Percentiles rank a stretch among this genome's conserved stretches.
These are phyloP conservation scores for Leptodontidium sp. DNA, from an alignment of 2,329 filamentous ascomycete genomes.

Conservation along the genomic window DNA sequence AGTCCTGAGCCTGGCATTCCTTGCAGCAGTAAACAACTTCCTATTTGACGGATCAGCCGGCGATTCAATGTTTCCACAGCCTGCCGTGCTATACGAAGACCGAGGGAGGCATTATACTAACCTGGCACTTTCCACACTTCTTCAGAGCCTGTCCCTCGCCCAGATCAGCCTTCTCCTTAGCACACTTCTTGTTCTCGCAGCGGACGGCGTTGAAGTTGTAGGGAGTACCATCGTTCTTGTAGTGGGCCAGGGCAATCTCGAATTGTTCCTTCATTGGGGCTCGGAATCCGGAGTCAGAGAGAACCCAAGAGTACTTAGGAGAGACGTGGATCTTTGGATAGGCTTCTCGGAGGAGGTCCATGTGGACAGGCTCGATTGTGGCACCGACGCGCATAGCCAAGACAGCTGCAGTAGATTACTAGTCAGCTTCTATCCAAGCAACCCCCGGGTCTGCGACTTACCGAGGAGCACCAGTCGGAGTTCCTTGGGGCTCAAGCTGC, in stretches of 20 bases:
- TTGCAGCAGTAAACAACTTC: slow-evolving; percentile 18
- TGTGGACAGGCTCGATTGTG: slow-evolving; percentile 19
- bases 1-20: slow-evolving; percentile 20
- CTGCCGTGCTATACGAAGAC: not conserved
- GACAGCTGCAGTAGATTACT: not conserved
- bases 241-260: slow-evolving; percentile 20
- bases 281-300: slow-evolving; percentile 21
- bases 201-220: slow-evolving; percentile 25
- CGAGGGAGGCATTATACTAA: not conserved
- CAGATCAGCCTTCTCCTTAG: slow-evolving; percentile 16
- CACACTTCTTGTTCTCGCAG: slow-evolving; percentile 17
- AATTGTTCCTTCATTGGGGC: slow-evolving; percentile 26
- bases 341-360: slow-evolving; percentile 11
- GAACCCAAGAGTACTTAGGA: slow-evolving; percentile 22
- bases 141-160: slow-evolving; percentile 14
- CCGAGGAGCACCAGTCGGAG: slow-evolving; percentile 17
- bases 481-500: slow-evolving; percentile 1
- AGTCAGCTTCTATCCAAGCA: not conserved
- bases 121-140: slow-evolving; percentile 27
- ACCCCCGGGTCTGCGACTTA: not conserved
- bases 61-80: not conserved
- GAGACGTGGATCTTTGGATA: slow-evolving; percentile 25
- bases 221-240: slow-evolving; percentile 29
- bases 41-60: not conserved
- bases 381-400: slow-evolving; percentile 28